Percentiles rank a stretch among this genome's conserved stretches.
phyloP scores from a whole-genome alignment of 352 stramenopile genomes.

The Phytophthora ramorum region DNA sequence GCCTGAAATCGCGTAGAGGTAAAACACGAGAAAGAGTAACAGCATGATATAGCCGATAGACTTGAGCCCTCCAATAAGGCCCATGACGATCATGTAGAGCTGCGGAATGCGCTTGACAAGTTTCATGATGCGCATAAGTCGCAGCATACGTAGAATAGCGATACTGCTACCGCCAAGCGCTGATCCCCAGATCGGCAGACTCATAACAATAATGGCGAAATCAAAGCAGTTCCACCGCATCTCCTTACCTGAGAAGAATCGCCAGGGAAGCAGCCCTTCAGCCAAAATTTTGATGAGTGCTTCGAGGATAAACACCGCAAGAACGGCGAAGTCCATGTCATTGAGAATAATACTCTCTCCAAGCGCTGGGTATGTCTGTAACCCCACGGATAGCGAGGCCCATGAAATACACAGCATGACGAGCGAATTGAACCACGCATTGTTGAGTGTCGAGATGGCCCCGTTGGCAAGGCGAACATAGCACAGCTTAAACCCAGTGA shows the following conservation, averaged over 20 bases:
- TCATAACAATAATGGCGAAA: constrained; percentile 87
- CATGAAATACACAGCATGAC: constrained; percentile 84
- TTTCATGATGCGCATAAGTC: constrained; percentile 91
- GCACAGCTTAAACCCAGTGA: constrained; percentile 35
- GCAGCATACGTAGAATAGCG: constrained; percentile 84
- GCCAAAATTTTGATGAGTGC: constrained; percentile 79
- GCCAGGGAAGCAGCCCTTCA: constrained; percentile 74
- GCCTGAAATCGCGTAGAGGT: constrained; percentile 91
- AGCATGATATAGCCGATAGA: constrained; percentile 93
- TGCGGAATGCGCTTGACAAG: constrained; percentile 90
- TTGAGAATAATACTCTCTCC: constrained; percentile 54
- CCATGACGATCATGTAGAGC: constrained; percentile 93
- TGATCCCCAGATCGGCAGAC: constrained; percentile 70
- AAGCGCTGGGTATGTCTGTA: constrained; percentile 78
- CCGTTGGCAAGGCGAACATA: constrained; percentile 55
- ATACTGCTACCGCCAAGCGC: constrained; percentile 76
- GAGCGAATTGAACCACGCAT: constrained; percentile 66
- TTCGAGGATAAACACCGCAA: constrained; percentile 83
- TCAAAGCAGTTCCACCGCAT: constrained; percentile 89
- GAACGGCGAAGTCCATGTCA: constrained; percentile 67
- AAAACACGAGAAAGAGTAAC: constrained; percentile 89
- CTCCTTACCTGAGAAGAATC: constrained; percentile 76
- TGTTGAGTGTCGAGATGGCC: constrained; percentile 51
- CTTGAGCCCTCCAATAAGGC: constrained; percentile 86
- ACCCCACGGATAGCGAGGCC: constrained; percentile 79